These are phyloP conservation scores for Huiozyma naganishii DNA, from an alignment of 805 yeast species.

Conservation along the genomic window DNA sequence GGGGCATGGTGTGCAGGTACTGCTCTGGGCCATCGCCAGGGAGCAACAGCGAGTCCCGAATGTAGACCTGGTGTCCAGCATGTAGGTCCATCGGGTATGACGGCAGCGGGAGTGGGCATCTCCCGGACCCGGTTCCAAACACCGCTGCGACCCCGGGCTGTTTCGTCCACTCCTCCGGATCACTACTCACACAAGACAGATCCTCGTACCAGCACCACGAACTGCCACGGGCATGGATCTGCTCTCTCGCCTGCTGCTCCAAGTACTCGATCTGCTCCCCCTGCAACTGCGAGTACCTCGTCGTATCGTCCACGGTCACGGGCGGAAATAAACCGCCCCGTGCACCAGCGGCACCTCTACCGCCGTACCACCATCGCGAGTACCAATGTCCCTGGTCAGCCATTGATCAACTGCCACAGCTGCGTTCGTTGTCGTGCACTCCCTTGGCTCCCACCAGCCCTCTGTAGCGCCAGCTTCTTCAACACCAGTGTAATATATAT, in stretches of 20 bases:
- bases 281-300: slow-evolving; percentile 20
- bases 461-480: no score
- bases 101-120: slow-evolving; percentile 19
- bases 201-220: slow-evolving; percentile 28
- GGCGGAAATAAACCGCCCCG: background rate
- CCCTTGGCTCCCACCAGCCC: background rate
- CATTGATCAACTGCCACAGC: background rate
- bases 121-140: slow-evolving; percentile 20
- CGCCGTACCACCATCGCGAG: background rate
- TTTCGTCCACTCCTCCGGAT: slow-evolving; percentile 6
- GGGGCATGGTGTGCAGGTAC: slow-evolving; percentile 25
- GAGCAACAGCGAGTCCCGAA: slow-evolving; percentile 22
- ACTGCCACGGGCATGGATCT: slow-evolving; percentile 11
- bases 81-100: slow-evolving; percentile 14
- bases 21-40: slow-evolving; percentile 21
- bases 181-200: slow-evolving; percentile 7
- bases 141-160: slow-evolving; percentile 20
- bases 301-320: slow-evolving; percentile 9
- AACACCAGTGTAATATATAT: no score
- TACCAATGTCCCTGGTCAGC: background rate
- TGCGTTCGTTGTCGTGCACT: background rate
- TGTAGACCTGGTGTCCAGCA: slow-evolving; percentile 14
- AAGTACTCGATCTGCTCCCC: slow-evolving; percentile 17
- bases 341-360: background rate
- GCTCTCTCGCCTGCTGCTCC: slow-evolving; percentile 18